Evolutionary conservation across 2,329 filamentous ascomycete species (phyloP), one percentile per base, ranked within the genome.

Genomic region (Lecanosticta acicola): DNA sequence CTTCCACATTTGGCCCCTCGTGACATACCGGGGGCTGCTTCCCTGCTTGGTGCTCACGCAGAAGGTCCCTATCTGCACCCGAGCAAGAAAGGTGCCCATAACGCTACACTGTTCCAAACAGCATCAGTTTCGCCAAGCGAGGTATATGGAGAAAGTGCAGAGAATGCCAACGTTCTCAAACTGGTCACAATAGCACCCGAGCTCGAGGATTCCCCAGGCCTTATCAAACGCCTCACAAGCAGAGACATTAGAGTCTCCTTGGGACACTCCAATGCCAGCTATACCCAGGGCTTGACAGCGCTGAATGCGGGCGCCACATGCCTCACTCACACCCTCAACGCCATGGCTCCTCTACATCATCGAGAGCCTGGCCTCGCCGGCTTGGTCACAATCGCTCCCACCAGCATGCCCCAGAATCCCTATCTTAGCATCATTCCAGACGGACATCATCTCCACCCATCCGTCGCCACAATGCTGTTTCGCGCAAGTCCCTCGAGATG

Each of bases 31-130:
- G 53, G 59, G 11, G 68, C 68, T 3, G 75, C 76, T n/a, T 68
- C 71, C 14, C 65, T 79, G 4, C 68, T 79, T 1, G 77, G 77
- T 21, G 75, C 75, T n/a, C 77, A 79, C 55, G 68, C 69, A 14
- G 76, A 79, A 68, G 77, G 76, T 2, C 76, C 77, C 5, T 79
- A 76, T 54, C 69, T 80, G 4, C 68, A 72, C 48, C 69, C 73
- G 1, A 61, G 63, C 35, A 79, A 78, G 57, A 75, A 74, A 57
- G 77, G 77, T 32, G 76, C 76, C 4, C 75, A 79, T 57, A 70
- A 73, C 49, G 59, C 64, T 19, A 63, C 66, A 17, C 68, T 73
- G 36, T 74, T 75, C 58, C 64, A 68, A 35, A 45, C 56, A 9
- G 66, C 71, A 24, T 58, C 55, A 26, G 65, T 61, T 2, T 47